Evolutionary conservation across 257 asterid species (phyloP).

Genomic region (Thymus quinquecostatus): DNA sequence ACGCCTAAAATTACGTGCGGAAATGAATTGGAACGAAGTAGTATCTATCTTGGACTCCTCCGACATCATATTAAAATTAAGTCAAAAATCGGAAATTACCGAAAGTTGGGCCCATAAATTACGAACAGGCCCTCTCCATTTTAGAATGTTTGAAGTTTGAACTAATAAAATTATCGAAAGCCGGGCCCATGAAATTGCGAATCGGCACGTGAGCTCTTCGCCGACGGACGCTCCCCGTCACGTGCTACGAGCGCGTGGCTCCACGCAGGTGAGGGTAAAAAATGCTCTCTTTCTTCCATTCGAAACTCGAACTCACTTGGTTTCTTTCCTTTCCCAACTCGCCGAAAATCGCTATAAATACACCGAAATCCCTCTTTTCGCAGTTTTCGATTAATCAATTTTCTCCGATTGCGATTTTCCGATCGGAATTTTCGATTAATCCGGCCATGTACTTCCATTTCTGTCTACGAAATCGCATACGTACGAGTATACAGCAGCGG

Average conservation of each 20-base stretch:
- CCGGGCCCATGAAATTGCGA: too few species aligned
- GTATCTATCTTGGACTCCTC: too few species aligned
- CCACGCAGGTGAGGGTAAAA: conserved; percentile 25
- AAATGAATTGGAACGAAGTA: too few species aligned
- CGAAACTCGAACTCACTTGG: not conserved
- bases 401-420: conserved; percentile 11
- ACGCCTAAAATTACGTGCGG: too few species aligned
- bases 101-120: too few species aligned
- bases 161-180: too few species aligned
- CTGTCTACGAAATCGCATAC: conserved; percentile 23
- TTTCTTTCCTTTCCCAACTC: not conserved
- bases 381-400: conserved; percentile 22
- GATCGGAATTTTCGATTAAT: not conserved
- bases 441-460: conserved; percentile 38
- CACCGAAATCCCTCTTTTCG: conserved; percentile 25
- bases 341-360: conserved; percentile 19
- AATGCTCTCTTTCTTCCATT: not conserved
- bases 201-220: not conserved
- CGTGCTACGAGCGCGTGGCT: conserved; percentile 24
- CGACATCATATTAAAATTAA: too few species aligned
- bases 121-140: too few species aligned
- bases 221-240: not conserved
- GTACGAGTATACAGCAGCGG: conserved; percentile 29
- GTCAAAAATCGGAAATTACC: too few species aligned
- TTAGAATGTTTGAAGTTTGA: too few species aligned